Conservation (phyloP, 495 filamentous ascomycete genomes). For the Annulohypoxylon nitens region DNA sequence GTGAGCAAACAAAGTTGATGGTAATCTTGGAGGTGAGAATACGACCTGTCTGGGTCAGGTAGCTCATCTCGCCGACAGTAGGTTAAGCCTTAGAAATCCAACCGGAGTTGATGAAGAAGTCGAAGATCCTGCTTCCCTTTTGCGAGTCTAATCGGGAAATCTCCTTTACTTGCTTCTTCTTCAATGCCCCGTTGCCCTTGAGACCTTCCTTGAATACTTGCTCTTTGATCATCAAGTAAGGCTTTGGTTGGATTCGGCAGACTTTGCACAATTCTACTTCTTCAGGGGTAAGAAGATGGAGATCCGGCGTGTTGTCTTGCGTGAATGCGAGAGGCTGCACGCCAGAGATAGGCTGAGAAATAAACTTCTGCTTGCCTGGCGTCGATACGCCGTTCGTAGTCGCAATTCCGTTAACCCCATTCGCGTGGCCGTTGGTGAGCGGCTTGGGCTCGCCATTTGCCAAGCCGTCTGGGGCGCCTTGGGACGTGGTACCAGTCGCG, state of each 20-base stretch:
- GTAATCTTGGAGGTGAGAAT: too few relatives aligned
- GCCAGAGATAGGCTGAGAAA: slow-evolving; percentile 64
- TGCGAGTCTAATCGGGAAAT: slow-evolving; percentile 65
- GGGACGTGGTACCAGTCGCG: slow-evolving; percentile 30
- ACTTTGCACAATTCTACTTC: slow-evolving; percentile 87
- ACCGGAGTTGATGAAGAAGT: slow-evolving; percentile 92
- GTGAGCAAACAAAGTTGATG: too few relatives aligned
- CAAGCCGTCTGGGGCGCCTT: slow-evolving; percentile 42
- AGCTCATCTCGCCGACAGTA: background rate
- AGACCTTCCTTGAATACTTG: slow-evolving; percentile 87
- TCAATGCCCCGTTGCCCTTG: slow-evolving; percentile 85
- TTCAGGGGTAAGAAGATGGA: slow-evolving; percentile 87
- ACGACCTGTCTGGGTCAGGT: background rate
- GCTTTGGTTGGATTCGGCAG: slow-evolving; percentile 87
- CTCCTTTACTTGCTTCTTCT: slow-evolving; percentile 88
- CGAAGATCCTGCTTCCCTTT: slow-evolving; percentile 79
- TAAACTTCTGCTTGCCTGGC: slow-evolving; percentile 57
- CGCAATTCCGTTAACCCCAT: slow-evolving; percentile 54
- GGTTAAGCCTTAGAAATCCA: slow-evolving; percentile 83
- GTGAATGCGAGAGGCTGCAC: slow-evolving; percentile 76
- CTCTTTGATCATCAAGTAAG: slow-evolving; percentile 95
- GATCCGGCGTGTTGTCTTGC: slow-evolving; percentile 81
- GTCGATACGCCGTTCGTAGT: slow-evolving; percentile 54
- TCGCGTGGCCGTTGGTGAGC: slow-evolving; percentile 57
- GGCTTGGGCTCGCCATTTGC: slow-evolving; percentile 55